Conservation (phyloP, 371 early-diverging fungal genomes). For the Mortierella sp. region DNA sequence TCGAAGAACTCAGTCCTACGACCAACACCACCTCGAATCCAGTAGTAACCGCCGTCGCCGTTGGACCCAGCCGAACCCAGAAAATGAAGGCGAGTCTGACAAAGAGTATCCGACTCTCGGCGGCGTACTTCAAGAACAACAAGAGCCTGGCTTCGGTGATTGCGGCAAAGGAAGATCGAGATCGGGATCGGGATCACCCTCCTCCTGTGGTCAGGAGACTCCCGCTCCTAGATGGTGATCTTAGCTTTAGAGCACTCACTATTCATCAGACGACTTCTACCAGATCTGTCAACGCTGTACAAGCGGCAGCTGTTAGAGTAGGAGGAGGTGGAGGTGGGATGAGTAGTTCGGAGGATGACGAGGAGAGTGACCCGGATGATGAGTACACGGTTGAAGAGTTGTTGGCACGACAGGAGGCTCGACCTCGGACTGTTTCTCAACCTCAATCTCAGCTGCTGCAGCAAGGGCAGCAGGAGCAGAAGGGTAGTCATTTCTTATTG, state of each 20-base stretch:
- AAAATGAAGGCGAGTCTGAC: conserved; percentile 45
- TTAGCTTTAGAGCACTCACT: background rate
- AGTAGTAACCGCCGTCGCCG: too few relatives aligned
- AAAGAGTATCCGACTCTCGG: conserved; percentile 46
- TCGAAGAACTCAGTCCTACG: conserved; percentile 1
- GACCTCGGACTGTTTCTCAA: background rate
- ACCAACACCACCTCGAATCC: background rate
- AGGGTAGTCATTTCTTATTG: background rate
- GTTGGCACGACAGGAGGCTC: conserved; percentile 22
- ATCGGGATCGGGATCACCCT: conserved; percentile 10
- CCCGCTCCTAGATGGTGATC: background rate
- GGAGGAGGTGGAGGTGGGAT: background rate
- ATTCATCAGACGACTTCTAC: conserved; percentile 2
- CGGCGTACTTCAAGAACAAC: conserved; percentile 24
- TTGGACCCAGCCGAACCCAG: conserved; percentile 33
- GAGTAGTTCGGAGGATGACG: conserved; percentile 1
- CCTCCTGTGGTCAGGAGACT: background rate
- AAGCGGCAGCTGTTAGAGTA: background rate
- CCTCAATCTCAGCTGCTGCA: background rate
- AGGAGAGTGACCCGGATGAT: conserved; percentile 19
- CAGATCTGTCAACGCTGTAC: background rate
- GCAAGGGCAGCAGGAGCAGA: conserved; percentile 11
- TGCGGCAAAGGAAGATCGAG: conserved; percentile 24
- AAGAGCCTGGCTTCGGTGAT: background rate
- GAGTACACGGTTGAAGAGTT: conserved; percentile 37